phyloP scores from a whole-genome alignment of 2,329 filamentous ascomycete species.

The Xylaria multiplex region DNA sequence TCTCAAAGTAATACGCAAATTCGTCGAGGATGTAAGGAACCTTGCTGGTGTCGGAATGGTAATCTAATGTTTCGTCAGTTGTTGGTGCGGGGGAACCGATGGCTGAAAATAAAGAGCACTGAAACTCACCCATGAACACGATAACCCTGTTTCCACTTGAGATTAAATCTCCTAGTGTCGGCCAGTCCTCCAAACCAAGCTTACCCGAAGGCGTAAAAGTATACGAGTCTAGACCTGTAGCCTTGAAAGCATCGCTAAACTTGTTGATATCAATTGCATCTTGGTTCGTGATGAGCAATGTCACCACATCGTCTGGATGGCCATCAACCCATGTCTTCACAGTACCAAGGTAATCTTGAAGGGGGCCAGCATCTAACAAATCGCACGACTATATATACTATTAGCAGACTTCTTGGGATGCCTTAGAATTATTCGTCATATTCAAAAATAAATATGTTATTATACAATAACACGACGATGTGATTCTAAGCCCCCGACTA shows the following conservation, averaged over 20 bases:
- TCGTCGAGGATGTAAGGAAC: constrained; percentile 73
- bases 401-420: constrained; percentile 2
- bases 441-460: neutral
- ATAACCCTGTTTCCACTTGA: constrained; percentile 70
- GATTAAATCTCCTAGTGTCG: constrained; percentile 75
- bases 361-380: constrained; percentile 66
- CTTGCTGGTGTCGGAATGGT: constrained; percentile 57
- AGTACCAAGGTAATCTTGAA: constrained; percentile 64
- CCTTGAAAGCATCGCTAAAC: constrained; percentile 64
- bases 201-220: constrained; percentile 62
- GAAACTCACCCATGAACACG: constrained; percentile 71
- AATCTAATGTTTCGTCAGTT: constrained; percentile 63
- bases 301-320: constrained; percentile 70
- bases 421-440: neutral
- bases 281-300: constrained; percentile 70
- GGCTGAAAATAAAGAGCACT: neutral
- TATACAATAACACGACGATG: neutral
- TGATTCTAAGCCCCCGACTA: neutral
- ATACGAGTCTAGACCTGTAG: constrained; percentile 65
- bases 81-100: neutral
- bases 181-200: constrained; percentile 66
- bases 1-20: constrained; percentile 77
- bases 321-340: constrained; percentile 69
- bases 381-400: constrained; percentile 55
- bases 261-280: constrained; percentile 66